These are phyloP conservation scores for Populus pruinosa DNA, from an alignment of 345 rosid genomes.

Conservation along the genomic window DNA sequence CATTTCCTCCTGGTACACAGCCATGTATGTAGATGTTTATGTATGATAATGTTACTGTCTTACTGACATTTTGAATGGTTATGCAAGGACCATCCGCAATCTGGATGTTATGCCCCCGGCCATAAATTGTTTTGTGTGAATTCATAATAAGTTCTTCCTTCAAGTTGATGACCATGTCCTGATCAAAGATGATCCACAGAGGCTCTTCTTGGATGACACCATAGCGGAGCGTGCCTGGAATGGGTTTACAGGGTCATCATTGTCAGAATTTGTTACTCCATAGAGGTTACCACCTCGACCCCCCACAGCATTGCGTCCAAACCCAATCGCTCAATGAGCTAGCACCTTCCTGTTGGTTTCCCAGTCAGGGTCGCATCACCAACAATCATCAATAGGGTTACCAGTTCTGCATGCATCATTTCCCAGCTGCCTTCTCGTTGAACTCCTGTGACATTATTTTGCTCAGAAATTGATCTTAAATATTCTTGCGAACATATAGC, in stretches of 20 bases:
- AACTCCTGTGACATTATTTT: conserved; percentile 23
- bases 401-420: conserved; percentile 17
- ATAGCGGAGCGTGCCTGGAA: conserved; percentile 24
- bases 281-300: conserved; percentile 25
- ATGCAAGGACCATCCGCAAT: conserved; percentile 20
- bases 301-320: conserved; percentile 20
- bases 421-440: conserved; percentile 12
- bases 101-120: conserved; percentile 21
- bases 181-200: conserved; percentile 26
- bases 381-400: conserved; percentile 33
- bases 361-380: conserved; percentile 29
- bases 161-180: conserved; percentile 20
- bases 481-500: background rate
- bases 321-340: conserved; percentile 30
- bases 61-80: conserved; percentile 13
- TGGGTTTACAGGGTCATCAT: conserved; percentile 24
- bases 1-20: conserved; percentile 17
- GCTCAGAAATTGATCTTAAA: background rate
- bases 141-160: conserved; percentile 26
- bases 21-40: conserved; percentile 18
- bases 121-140: conserved; percentile 26
- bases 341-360: conserved; percentile 21
- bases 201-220: conserved; percentile 29
- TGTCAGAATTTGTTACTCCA: conserved; percentile 19
- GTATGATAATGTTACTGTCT: conserved; percentile 30